Evolutionary conservation across 106 monocot species (phyloP).

Genomic region (Ottelia alismoides): DNA sequence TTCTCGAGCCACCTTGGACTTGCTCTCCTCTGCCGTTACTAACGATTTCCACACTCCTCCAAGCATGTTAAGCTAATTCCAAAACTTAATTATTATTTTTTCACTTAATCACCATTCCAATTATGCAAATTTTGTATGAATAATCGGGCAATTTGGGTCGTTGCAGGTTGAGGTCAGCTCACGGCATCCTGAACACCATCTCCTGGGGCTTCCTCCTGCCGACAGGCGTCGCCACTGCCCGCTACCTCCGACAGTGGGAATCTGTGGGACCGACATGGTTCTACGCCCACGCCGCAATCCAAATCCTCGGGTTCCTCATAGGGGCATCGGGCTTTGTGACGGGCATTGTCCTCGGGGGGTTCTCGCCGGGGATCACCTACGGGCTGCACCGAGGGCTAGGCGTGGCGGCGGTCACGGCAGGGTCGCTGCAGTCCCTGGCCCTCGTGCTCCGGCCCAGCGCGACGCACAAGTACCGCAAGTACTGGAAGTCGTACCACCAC

Average conservation of each 20-base stretch:
- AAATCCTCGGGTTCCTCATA: conserved; percentile 36
- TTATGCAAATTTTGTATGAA: too few relatives aligned
- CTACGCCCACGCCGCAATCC: conserved; percentile 58
- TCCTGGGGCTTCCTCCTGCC: conserved; percentile 76
- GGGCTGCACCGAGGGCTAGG: conserved; percentile 48
- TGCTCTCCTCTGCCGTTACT: conserved; percentile 31
- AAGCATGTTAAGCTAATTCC: too few relatives aligned
- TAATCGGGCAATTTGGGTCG: conserved; percentile 1
- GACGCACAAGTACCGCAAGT: conserved; percentile 56
- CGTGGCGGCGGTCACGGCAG: conserved; percentile 32
- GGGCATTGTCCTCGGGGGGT: conserved; percentile 42
- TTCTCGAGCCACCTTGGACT: conserved; percentile 50
- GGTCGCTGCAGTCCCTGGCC: conserved; percentile 57
- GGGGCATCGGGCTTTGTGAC: conserved; percentile 38
- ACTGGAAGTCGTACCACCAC: conserved; percentile 97
- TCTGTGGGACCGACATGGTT: conserved; percentile 59
- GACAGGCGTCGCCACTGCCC: conserved; percentile 38
- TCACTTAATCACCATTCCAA: too few relatives aligned
- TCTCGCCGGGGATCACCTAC: conserved; percentile 38
- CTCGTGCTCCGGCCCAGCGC: conserved; percentile 59
- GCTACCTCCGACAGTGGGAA: conserved; percentile 51
- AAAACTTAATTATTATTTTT: too few relatives aligned
- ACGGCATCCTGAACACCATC: conserved; percentile 40
- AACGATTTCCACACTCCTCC: not conserved
- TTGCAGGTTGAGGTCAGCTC: conserved; percentile 18